These are phyloP conservation scores for Globisporangium paddicum DNA, from an alignment of 352 stramenopile species.

Conservation along the genomic window DNA sequence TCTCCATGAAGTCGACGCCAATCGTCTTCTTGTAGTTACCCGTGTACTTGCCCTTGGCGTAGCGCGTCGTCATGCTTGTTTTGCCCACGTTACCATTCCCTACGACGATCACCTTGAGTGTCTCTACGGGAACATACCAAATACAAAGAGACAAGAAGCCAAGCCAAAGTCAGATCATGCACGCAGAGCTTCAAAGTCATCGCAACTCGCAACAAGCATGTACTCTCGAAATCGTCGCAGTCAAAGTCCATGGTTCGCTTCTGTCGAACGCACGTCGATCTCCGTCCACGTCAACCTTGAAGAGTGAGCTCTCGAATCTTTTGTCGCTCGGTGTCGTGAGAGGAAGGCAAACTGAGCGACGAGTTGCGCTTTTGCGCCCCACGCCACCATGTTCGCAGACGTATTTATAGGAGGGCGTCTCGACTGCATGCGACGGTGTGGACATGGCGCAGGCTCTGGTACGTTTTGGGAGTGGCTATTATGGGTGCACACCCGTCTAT, in stretches of 20 bases:
- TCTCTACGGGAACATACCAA: constrained; percentile 29
- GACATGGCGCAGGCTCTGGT: neutral
- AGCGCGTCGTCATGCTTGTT: constrained; percentile 76
- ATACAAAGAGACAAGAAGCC: neutral
- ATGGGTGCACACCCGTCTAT: neutral
- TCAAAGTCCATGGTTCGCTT: constrained; percentile 27
- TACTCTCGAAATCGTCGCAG: constrained; percentile 76
- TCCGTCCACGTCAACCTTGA: neutral
- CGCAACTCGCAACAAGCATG: neutral
- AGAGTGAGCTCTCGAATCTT: neutral
- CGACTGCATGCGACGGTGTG: neutral
- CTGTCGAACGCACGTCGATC: neutral
- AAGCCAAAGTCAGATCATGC: neutral
- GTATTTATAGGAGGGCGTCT: constrained; percentile 4
- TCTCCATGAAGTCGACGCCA: constrained; percentile 83
- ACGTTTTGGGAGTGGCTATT: neutral
- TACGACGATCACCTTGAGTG: constrained; percentile 79
- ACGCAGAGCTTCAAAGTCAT: neutral
- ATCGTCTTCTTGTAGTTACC: constrained; percentile 86
- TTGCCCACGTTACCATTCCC: constrained; percentile 85
- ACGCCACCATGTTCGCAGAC: neutral
- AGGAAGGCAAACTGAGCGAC: neutral
- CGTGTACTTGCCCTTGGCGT: constrained; percentile 74
- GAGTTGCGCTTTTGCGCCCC: neutral
- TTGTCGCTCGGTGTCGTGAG: neutral